Evolutionary conservation across 2,329 filamentous ascomycete species (phyloP).

Genomic region (Monilinia fructicola): DNA sequence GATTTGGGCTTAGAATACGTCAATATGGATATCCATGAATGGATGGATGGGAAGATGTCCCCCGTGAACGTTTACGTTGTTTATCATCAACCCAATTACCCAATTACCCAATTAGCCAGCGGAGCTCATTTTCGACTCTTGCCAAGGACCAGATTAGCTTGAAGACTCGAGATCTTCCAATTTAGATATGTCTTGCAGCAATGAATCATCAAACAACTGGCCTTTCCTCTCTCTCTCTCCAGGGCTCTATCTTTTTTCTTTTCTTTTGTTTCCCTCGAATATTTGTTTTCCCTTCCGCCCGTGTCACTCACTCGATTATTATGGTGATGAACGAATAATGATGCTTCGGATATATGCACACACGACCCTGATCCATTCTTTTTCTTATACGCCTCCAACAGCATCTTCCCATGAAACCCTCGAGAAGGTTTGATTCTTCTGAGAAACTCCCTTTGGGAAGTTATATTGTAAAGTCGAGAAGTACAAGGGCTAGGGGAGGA

Average conservation of each 20-base stretch:
- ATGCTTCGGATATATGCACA: neutral
- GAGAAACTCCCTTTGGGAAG: neutral
- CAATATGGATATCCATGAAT: constrained; percentile 10
- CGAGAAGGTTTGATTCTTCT: neutral
- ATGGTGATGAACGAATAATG: neutral
- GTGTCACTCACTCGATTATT: neutral
- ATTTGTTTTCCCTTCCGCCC: neutral
- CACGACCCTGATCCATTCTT: constrained; percentile 14
- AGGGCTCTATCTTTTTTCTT: no score
- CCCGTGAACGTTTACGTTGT: no score
- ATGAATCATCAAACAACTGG: neutral
- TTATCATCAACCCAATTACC: no score
- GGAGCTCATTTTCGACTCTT: neutral
- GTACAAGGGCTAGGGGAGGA: neutral
- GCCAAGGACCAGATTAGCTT: neutral
- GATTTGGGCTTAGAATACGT: constrained; percentile 2
- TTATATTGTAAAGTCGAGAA: no score
- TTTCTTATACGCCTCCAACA: neutral
- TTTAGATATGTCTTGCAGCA: neutral
- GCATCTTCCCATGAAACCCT: neutral
- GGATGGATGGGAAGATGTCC: no score
- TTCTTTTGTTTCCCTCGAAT: no score
- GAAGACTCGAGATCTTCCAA: neutral
- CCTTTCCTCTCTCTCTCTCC: neutral
- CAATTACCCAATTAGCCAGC: no score